A percentile compares a stretch with the other conserved stretches of the same genome.
Conservation (phyloP, 768 basidiomycete genomes). For the Lentinula sp. region DNA sequence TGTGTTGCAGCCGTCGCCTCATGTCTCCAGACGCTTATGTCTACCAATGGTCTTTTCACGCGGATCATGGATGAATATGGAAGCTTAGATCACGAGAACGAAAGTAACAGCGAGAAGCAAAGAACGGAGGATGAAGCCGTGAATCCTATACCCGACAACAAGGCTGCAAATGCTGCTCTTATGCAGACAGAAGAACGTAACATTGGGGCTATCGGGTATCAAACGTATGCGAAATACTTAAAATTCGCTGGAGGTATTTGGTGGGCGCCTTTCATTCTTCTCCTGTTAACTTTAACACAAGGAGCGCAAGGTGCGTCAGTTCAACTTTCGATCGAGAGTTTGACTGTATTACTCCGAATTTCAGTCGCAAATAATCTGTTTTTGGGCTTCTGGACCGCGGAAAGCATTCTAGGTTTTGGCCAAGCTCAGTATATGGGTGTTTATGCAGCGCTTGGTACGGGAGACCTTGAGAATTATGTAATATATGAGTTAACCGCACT, state of each 20-base stretch:
- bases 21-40: constrained; percentile 7
- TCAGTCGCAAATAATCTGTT: constrained; percentile 61
- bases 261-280: constrained; percentile 42
- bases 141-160: constrained; percentile 10
- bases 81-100: constrained; percentile 23
- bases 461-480: not conserved
- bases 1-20: not conserved
- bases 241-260: constrained; percentile 38
- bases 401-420: constrained; percentile 46
- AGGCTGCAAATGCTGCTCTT: constrained; percentile 1
- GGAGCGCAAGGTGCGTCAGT: constrained; percentile 38
- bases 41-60: not conserved
- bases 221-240: constrained; percentile 44
- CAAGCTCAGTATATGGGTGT: constrained; percentile 67
- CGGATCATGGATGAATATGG: constrained; percentile 50
- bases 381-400: constrained; percentile 68
- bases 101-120: not conserved
- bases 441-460: constrained; percentile 41
- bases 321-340: not conserved
- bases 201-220: constrained; percentile 45
- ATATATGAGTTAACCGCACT: not conserved
- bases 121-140: not conserved
- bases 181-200: constrained; percentile 44
- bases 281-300: constrained; percentile 42
- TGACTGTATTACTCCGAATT: not conserved